Evolutionary conservation across 805 yeast genomes (phyloP), one percentile per base, ranked within the genome.

Genomic region (Lipomyces yamanashiensis): DNA sequence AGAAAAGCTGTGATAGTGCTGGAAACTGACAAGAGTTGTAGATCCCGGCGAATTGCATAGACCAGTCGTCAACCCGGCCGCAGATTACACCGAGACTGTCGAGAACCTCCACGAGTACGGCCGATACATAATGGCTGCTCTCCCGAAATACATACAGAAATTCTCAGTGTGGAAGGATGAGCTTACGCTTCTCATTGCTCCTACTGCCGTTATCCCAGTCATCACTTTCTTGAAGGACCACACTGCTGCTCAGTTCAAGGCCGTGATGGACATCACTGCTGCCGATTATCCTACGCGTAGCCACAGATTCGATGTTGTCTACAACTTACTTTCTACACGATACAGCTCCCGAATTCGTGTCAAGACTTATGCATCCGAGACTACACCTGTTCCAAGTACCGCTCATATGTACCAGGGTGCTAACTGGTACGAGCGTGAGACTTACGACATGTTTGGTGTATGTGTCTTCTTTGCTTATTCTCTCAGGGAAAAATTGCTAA

Each of bases 101-200:
- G 68, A 66, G 59, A 45, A 33, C 54, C 58, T 66, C 41, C 69
- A 66, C 53, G 69, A 66, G 39, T 90, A 88, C 76, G 96, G 96
- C 34, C 82, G 84, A 61, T 90, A 90, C 74, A 75, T 90, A 68
- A 87, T 88, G 82, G 82, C 90, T 8, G 84, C 89, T 67, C 74
- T 90, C 78, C 96, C 96, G 54, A 90, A 89, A 76, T 89, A 79
- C 73, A 82, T 90, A 67, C 96, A 90, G 78, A 88, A 88, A 75
- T 90, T 89, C 72, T 81, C 90, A 6, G 96, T 90, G 54, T 90
- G 96, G 96, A 90, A 90, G 77, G 96, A 90, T 74, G 96, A 90
- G 78, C 83, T 90, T 75, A 84, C 87, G 50, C 76, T 90, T 57
- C 87, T 85, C 75, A 84, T 88, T 64, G 88, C 91, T 2, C 96